These are phyloP conservation scores for Hymenoscyphus infarciens DNA, from an alignment of 2,329 filamentous ascomycete species.

Conservation along the genomic window DNA sequence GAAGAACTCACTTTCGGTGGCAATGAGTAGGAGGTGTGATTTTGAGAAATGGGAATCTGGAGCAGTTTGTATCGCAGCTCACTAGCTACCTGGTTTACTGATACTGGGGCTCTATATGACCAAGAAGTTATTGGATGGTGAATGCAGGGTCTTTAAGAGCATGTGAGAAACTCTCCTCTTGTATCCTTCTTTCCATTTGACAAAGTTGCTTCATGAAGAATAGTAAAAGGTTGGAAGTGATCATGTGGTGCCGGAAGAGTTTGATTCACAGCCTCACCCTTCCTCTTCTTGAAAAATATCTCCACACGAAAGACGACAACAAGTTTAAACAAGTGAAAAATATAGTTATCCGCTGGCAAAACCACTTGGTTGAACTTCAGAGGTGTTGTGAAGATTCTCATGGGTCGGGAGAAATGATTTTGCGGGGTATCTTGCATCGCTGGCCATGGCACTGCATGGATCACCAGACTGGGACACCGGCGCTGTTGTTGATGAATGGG, in stretches of 20 bases:
- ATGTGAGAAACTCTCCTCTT: not conserved
- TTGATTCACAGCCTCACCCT: not conserved
- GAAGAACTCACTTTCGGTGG: not conserved
- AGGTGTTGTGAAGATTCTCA: not conserved
- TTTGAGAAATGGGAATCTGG: not conserved
- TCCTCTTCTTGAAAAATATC: not conserved
- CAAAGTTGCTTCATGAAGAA: not conserved
- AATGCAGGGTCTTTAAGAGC: not conserved
- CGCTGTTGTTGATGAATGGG: not conserved
- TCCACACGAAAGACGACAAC: not conserved
- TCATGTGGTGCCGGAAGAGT: not conserved
- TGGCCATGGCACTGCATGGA: not conserved
- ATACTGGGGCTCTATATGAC: not conserved
- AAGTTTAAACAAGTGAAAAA: not conserved
- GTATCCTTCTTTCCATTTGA: not conserved
- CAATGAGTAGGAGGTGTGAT: not conserved
- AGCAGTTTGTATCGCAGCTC: not conserved
- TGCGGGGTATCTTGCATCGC: slow-evolving; percentile 1
- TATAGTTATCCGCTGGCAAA: not conserved
- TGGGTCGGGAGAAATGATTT: not conserved
- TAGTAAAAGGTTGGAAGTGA: not conserved
- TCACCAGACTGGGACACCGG: not conserved
- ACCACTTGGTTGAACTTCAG: not conserved
- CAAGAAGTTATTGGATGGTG: not conserved
- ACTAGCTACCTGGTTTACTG: not conserved